Conservation (phyloP, 2,329 filamentous ascomycete genomes). For the Podosphaera aphanis region DNA sequence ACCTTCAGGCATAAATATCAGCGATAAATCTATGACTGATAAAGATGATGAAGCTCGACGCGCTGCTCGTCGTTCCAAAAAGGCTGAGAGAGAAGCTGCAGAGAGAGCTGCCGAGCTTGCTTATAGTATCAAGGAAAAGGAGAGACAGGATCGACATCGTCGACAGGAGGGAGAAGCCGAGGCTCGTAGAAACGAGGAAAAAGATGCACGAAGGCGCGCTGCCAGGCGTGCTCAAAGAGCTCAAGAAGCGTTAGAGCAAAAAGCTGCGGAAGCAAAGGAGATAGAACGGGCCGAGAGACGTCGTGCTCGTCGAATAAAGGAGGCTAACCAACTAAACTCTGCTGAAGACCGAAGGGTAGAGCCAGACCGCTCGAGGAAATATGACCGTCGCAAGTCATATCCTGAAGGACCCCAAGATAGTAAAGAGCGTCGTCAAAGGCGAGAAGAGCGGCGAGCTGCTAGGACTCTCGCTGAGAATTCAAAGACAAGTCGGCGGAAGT, state of each 20-base stretch:
- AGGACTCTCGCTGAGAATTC: constrained; percentile 17
- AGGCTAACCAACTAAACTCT: constrained; percentile 18
- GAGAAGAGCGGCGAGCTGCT: constrained; percentile 26
- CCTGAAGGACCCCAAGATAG: constrained; percentile 24
- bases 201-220: constrained; percentile 29
- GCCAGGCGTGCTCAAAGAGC: constrained; percentile 29
- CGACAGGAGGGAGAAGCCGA: constrained; percentile 34
- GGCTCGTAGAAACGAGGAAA: constrained; percentile 30
- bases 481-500: constrained; percentile 20
- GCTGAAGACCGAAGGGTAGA: constrained; percentile 24
- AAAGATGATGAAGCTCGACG: constrained; percentile 36
- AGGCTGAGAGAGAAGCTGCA: constrained; percentile 26
- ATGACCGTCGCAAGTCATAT: constrained; percentile 26
- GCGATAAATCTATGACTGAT: constrained; percentile 23
- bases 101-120: constrained; percentile 28
- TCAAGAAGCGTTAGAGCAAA: constrained; percentile 20
- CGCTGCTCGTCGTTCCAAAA: constrained; percentile 35
- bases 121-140: constrained; percentile 31
- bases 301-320: constrained; percentile 23
- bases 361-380: constrained; percentile 18
- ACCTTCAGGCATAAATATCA: constrained; percentile 16
- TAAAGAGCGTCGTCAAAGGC: constrained; percentile 28
- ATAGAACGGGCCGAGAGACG: constrained; percentile 26
- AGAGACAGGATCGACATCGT: constrained; percentile 29
- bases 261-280: constrained; percentile 17